phyloP scores from a whole-genome alignment of 1,284 basidiomycete species.

The Takashimella koratensis region DNA sequence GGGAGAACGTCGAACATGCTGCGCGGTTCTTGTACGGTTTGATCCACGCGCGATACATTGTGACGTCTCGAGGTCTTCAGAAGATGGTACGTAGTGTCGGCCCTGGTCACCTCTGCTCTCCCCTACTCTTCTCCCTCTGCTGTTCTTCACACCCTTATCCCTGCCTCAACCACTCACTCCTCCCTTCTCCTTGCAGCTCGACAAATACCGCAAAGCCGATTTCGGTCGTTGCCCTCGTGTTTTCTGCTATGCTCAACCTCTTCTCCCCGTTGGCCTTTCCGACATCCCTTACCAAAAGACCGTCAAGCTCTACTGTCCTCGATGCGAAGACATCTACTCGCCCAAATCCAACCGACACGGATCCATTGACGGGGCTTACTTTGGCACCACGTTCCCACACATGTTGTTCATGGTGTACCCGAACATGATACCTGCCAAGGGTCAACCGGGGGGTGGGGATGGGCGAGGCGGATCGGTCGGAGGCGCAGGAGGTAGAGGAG shows the following conservation, averaged over 20 bases:
- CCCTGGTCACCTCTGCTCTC: too few relatives aligned
- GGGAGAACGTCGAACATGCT: constrained; percentile 69
- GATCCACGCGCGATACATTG: constrained; percentile 95
- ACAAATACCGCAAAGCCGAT: constrained; percentile 95
- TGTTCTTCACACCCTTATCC: neutral
- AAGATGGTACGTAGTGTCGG: constrained; percentile 95
- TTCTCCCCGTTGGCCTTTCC: constrained; percentile 90
- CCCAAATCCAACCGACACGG: constrained; percentile 93
- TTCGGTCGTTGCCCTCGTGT: constrained; percentile 95
- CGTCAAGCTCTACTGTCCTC: constrained; percentile 92
- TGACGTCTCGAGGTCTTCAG: constrained; percentile 83
- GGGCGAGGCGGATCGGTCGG: constrained; percentile 42
- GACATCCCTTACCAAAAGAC: constrained; percentile 94
- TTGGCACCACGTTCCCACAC: constrained; percentile 93
- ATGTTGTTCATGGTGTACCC: constrained; percentile 94
- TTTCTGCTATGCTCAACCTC: constrained; percentile 82
- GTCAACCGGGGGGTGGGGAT: constrained; percentile 49
- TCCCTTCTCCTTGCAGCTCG: constrained; percentile 57
- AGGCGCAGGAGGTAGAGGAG: neutral
- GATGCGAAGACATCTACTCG: constrained; percentile 94
- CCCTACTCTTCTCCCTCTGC: too few relatives aligned
- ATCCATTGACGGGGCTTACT: constrained; percentile 93
- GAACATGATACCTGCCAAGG: constrained; percentile 79
- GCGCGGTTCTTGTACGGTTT: constrained; percentile 89
- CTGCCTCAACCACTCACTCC: neutral